These are phyloP conservation scores for Vigna hirtella DNA, from an alignment of 306 rosid genomes.

Conservation along the genomic window DNA sequence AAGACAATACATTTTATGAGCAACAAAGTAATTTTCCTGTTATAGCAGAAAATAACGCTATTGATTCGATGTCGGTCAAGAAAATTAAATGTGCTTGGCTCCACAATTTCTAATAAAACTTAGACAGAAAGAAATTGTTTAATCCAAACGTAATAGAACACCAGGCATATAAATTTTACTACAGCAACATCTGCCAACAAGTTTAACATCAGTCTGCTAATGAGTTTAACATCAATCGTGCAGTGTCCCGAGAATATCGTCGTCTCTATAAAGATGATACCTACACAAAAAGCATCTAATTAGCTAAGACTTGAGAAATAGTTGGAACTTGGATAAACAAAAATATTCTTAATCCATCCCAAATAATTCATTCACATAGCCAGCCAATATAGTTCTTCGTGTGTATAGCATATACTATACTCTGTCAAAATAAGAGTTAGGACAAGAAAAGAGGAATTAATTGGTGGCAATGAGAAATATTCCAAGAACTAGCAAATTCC, in stretches of 20 bases:
- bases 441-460: background rate
- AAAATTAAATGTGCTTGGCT: background rate
- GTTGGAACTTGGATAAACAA: conserved; percentile 35
- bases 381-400: background rate
- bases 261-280: conserved; percentile 60
- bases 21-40: background rate
- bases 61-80: background rate
- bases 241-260: conserved; percentile 61
- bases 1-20: background rate
- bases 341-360: background rate
- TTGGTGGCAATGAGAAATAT: background rate
- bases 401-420: background rate
- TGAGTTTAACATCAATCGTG: conserved; percentile 53
- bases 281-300: conserved; percentile 44
- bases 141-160: conserved; percentile 31
- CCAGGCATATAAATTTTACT: conserved; percentile 16
- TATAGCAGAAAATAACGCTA: conserved; percentile 24
- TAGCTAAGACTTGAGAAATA: conserved; percentile 17
- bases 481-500: background rate
- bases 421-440: background rate
- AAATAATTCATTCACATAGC: background rate
- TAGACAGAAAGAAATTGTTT: conserved; percentile 30
- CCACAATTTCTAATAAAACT: conserved; percentile 4
- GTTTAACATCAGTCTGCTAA: conserved; percentile 46
- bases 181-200: conserved; percentile 10